Percentiles rank a stretch among this genome's conserved stretches.
phyloP scores from a whole-genome alignment of 2,329 filamentous ascomycete genomes.

The Hortaea werneckii region DNA sequence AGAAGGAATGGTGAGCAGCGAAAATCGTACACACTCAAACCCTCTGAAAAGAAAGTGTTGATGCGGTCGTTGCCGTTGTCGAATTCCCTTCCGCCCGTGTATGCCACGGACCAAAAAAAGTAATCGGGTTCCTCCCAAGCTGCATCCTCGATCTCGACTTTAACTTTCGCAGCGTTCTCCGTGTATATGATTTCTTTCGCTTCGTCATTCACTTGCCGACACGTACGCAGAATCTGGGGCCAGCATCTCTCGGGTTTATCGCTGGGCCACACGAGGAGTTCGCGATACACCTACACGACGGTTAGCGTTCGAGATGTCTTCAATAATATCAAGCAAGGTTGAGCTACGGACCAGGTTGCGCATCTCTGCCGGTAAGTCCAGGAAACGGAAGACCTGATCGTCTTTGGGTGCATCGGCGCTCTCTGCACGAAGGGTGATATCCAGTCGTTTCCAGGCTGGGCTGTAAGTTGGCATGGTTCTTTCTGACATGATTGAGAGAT shows the following conservation, averaged over 20 bases:
- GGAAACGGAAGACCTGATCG: background rate
- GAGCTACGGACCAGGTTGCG: no score
- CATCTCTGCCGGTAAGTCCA: background rate
- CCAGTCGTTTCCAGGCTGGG: no score
- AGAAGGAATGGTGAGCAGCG: background rate
- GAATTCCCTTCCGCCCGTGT: background rate
- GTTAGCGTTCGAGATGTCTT: no score
- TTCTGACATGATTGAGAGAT: no score
- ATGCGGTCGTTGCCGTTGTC: background rate
- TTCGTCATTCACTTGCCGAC: background rate
- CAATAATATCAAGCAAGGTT: no score
- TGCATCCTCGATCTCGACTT: background rate
- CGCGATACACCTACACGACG: background rate
- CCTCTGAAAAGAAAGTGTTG: background rate
- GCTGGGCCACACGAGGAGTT: background rate
- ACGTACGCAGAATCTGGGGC: background rate
- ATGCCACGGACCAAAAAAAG: background rate
- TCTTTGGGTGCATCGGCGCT: no score
- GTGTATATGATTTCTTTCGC: background rate
- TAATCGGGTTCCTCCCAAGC: no score
- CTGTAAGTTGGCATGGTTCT: no score
- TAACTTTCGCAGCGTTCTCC: background rate
- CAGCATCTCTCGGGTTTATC: background rate
- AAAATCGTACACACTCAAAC: background rate
- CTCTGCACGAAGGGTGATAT: no score